Base-by-base conservation (phyloP, 2,329 filamentous ascomycete species). In the Trichoderma semiorbis region DNA sequence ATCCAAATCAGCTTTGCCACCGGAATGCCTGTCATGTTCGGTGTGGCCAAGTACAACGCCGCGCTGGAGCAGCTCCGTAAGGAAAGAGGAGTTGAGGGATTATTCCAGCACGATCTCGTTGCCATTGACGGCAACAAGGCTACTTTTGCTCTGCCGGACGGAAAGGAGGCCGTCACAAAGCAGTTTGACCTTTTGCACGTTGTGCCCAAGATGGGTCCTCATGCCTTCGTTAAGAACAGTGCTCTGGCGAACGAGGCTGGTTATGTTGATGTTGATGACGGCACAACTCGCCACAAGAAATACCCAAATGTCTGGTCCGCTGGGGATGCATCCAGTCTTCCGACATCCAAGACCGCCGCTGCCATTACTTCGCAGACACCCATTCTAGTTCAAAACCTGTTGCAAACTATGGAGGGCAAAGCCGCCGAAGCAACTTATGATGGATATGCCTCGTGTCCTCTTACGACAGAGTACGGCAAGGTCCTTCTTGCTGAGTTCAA, bases 401-500 rank as follows among this genome's bases (percentile, higher is more conserved):
- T 87, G 43, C 78, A 77, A 14, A 74, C 81, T 0, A 76, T 86
- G 65, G 83, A 87, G 18, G 85, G 85, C 39, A 83, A 85, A 75
- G 77, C 81, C 11, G 78, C 80, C 0, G 80, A 85, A 24, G 81
- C 81, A 0, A 74, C 74, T 1, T 88, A 88, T 70, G 86, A 88
- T 72, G 86, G 86, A 3, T 88, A 88, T 78, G 87, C 86, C 5
- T 88, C 86, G 0, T 88, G 86, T 75, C 87, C 86, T 6, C 81
- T 88, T 2, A 58, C 84, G 72, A 88, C 85, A 2, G 83, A 89
- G 74, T 88, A 90, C 73, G 87, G 87, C 72, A 90, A 90, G 80
- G 87, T 91, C 1, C 81, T 91, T 24, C 85, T 91, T 10, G 88
- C 88, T 0, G 89, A 91, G 78, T 91, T 91, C 82, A 90, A 88